These are phyloP conservation scores for Xylaria sp. DNA, from an alignment of 2,329 filamentous ascomycete genomes.

Conservation along the genomic window DNA sequence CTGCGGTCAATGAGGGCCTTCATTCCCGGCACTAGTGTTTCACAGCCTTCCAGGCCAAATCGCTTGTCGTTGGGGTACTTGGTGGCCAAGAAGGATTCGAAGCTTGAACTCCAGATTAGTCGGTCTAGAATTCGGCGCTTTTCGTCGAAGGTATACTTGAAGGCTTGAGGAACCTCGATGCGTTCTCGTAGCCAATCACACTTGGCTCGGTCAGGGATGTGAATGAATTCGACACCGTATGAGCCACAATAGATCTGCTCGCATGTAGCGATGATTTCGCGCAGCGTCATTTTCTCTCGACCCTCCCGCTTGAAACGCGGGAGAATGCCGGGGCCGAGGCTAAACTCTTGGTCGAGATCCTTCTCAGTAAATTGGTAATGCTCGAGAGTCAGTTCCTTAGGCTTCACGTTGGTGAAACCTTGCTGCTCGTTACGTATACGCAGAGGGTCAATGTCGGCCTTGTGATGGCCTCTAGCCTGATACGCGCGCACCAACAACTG, in stretches of 20 bases:
- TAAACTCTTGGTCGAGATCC: conserved; percentile 91
- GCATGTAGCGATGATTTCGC: conserved; percentile 91
- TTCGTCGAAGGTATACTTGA: conserved; percentile 97
- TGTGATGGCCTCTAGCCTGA: conserved; percentile 97
- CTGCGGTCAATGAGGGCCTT: conserved; percentile 98
- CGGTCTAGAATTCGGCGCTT: conserved; percentile 97
- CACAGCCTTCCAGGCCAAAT: conserved; percentile 96
- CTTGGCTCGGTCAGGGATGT: conserved; percentile 95
- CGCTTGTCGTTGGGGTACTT: conserved; percentile 99
- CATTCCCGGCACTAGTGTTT: conserved; percentile 97
- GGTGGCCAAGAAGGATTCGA: conserved; percentile 91
- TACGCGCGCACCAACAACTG: conserved; percentile 97
- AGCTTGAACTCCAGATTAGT: conserved; percentile 97
- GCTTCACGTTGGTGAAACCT: conserved; percentile 83
- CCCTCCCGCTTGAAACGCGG: conserved; percentile 89
- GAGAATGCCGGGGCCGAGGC: conserved; percentile 90
- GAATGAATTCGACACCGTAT: conserved; percentile 98
- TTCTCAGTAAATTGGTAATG: conserved; percentile 95
- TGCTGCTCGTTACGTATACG: conserved; percentile 87
- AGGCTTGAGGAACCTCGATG: conserved; percentile 89
- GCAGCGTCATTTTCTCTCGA: conserved; percentile 93
- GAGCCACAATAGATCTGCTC: conserved; percentile 96
- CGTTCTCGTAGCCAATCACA: conserved; percentile 98
- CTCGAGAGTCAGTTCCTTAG: conserved; percentile 89
- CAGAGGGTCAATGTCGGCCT: conserved; percentile 95